A percentile compares a stretch with the other conserved stretches of the same genome.
These are phyloP conservation scores for Epicoccum sorghinum DNA, from an alignment of 2,329 filamentous ascomycete species.

Conservation along the genomic window DNA sequence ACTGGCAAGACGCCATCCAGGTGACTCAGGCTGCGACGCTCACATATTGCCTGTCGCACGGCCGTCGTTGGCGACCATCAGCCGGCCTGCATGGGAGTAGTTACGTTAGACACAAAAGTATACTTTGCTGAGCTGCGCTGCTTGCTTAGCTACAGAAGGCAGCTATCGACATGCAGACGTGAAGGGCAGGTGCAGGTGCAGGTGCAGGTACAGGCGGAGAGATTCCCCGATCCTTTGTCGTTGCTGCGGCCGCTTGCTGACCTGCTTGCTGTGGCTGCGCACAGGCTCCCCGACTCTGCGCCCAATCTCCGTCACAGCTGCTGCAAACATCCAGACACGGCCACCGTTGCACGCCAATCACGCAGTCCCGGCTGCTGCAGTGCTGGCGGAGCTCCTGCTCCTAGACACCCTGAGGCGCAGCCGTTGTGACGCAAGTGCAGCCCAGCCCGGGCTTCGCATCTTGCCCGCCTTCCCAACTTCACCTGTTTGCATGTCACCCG, in stretches of 20 bases:
- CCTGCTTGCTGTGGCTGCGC: too few relatives aligned
- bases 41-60: background rate
- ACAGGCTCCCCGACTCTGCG: too few relatives aligned
- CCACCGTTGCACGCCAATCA: background rate
- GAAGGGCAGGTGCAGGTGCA: background rate
- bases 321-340: too few relatives aligned
- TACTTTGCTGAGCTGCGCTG: background rate
- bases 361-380: background rate
- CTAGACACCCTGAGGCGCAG: slow-evolving; percentile 25
- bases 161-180: background rate
- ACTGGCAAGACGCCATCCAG: slow-evolving; percentile 5
- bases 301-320: too few relatives aligned
- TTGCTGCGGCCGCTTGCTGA: too few relatives aligned
- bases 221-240: too few relatives aligned
- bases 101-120: too few relatives aligned
- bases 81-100: too few relatives aligned
- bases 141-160: background rate
- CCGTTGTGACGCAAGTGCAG: slow-evolving; percentile 27
- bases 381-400: background rate
- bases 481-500: slow-evolving; percentile 33
- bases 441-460: slow-evolving; percentile 22
- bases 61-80: too few relatives aligned
- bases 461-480: slow-evolving; percentile 12
- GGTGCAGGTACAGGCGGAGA: background rate
- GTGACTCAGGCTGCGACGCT: slow-evolving; percentile 3